Evolutionary conservation across 176 grass and related monocot species (phyloP), one percentile per base, ranked within the genome.

Genomic region (Stipa capillata): DNA sequence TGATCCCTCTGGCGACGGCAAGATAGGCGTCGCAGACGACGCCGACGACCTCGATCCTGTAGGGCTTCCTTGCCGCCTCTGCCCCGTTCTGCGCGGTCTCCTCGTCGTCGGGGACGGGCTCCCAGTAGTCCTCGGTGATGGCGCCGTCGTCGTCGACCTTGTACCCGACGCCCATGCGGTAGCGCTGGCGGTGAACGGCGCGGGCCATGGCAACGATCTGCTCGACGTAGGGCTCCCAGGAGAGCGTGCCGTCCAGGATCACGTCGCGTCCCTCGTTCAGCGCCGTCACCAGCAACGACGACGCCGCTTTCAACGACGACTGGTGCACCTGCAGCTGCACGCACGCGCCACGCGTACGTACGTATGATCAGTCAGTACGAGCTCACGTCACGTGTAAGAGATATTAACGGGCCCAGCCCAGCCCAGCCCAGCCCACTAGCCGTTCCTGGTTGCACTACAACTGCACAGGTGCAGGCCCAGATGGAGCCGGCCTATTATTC

Each of bases 261-360:
- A 94, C 92, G 42, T 94, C 92, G 6, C 92, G 79, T 0, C 92
- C 92, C 76, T 94, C 92, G 37, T 94, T 94, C 34, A 94, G 72
- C 11, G 92, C 92, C 12, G 92, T 94, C 63, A 94, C 89, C 12
- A 94, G 92, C 29, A 94, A 83, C 68, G 92, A 94, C 16, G 92
- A 94, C 21, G 92, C 92, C 2, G 92, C 92, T 29, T 94, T 71
- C 27, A 86, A 89, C 18, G 89, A 94, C 34, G 92, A 91, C 81
- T 91, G 89, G 78, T 94, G 92, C 53, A 91, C 92, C 92, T 94
- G n/a, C n/a, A n/a, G n/a, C n/a, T n/a, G 66, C n/a, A n/a, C n/a
- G 86, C 60, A 48, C 41, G 2, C 11, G 0, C 40, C 45, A 49
- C 11, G 0, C 39, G 10, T 41, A 8, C 39, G 39, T 8, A 8